Conservation (phyloP, 148 eudicot genomes). For the Arbutus unedo region DNA sequence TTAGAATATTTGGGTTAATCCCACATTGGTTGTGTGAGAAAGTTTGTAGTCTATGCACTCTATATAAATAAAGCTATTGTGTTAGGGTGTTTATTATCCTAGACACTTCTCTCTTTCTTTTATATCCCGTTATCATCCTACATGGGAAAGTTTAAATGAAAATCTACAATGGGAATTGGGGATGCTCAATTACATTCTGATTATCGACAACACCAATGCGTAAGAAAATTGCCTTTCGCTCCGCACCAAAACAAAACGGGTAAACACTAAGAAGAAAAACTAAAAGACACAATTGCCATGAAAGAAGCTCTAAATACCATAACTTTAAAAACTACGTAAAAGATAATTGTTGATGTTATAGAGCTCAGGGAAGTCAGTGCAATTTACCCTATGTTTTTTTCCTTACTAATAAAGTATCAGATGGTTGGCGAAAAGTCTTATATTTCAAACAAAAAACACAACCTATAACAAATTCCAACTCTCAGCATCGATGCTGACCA, state of each 20-base stretch:
- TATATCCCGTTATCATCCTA: too few relatives aligned
- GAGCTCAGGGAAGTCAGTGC: not conserved
- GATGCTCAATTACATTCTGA: not conserved
- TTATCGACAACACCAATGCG: not conserved
- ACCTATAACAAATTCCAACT: not conserved
- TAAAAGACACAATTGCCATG: not conserved
- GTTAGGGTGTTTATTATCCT: too few relatives aligned
- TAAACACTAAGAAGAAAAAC: not conserved
- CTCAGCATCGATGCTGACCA: not conserved
- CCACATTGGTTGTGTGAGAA: too few relatives aligned
- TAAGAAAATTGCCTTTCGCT: too few relatives aligned
- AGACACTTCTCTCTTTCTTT: too few relatives aligned
- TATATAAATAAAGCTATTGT: too few relatives aligned
- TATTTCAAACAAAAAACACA: not conserved
- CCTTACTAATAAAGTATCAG: not conserved
- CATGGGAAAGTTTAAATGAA: not conserved
- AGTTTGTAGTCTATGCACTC: too few relatives aligned
- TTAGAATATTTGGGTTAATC: too few relatives aligned
- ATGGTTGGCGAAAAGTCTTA: not conserved
- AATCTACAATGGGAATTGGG: not conserved
- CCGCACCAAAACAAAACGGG: not conserved
- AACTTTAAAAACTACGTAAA: not conserved
- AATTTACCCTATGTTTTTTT: not conserved
- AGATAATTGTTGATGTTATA: not conserved
- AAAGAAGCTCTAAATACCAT: not conserved